These are phyloP conservation scores for Macrolepiota albuminosa DNA, from an alignment of 768 basidiomycete species.

Conservation along the genomic window DNA sequence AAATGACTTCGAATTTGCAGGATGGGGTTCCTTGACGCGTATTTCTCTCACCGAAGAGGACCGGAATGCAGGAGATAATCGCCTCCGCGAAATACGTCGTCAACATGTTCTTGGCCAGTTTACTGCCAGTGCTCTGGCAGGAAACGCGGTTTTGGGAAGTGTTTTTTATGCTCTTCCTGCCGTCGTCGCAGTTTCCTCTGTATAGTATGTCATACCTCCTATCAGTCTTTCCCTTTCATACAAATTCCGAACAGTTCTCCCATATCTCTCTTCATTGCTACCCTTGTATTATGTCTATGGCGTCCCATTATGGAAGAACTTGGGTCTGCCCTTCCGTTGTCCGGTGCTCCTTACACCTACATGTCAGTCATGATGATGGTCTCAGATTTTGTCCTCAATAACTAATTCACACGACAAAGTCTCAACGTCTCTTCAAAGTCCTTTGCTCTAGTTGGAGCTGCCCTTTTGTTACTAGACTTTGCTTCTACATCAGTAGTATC, in stretches of 20 bases:
- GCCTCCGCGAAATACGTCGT: constrained; percentile 23
- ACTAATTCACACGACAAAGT: constrained; percentile 22
- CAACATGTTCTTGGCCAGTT: constrained; percentile 53
- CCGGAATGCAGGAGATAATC: constrained; percentile 25
- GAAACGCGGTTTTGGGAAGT: constrained; percentile 63
- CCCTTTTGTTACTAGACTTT: constrained; percentile 67
- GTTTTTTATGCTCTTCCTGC: constrained; percentile 69
- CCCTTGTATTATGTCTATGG: constrained; percentile 62
- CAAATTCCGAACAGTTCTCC: constrained; percentile 48
- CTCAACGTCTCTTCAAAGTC: constrained; percentile 61
- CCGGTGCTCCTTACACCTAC: constrained; percentile 69
- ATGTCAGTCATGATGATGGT: constrained; percentile 33
- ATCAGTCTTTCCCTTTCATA: neutral
- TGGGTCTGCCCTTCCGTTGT: constrained; percentile 62
- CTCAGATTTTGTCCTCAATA: neutral
- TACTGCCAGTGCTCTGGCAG: constrained; percentile 61
- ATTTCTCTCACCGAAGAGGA: constrained; percentile 44
- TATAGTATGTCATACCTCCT: constrained; percentile 45
- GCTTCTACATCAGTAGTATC: constrained; percentile 67
- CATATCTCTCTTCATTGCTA: constrained; percentile 60
- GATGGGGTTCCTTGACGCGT: constrained; percentile 55
- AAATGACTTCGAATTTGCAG: constrained; percentile 67
- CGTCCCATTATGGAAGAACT: constrained; percentile 73
- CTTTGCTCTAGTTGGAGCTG: constrained; percentile 59
- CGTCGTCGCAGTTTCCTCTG: constrained; percentile 51